phyloP scores from a whole-genome alignment of 495 filamentous ascomycete species.

The Neurospora sp. region DNA sequence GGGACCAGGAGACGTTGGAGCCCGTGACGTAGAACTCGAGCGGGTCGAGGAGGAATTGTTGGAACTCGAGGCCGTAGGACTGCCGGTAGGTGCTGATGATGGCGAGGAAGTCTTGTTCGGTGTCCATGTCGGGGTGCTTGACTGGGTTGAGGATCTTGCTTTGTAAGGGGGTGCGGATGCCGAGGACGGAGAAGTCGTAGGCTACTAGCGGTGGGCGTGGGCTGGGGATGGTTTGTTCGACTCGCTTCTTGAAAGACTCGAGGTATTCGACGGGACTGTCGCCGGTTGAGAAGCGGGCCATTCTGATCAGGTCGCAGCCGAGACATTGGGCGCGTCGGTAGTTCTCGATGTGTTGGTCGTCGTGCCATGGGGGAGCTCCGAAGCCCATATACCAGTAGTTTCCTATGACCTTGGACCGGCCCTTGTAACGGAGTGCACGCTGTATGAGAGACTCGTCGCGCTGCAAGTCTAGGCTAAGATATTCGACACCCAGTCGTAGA shows the following conservation, averaged over 20 bases:
- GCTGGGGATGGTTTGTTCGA: constrained; percentile 36
- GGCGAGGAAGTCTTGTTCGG: constrained; percentile 33
- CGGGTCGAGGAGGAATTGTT: constrained; percentile 49
- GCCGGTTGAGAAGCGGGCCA: constrained; percentile 51
- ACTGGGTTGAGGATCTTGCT: constrained; percentile 59
- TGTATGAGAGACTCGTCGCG: constrained; percentile 41
- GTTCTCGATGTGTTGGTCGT: constrained; percentile 43
- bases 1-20: constrained; percentile 61
- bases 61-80: constrained; percentile 43
- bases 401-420: constrained; percentile 66
- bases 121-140: constrained; percentile 53
- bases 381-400: constrained; percentile 45
- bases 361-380: constrained; percentile 49
- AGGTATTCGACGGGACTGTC: constrained; percentile 50
- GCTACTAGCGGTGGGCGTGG: constrained; percentile 54
- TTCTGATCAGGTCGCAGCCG: constrained; percentile 60
- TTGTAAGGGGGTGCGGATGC: constrained; percentile 56
- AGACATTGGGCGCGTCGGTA: constrained; percentile 49
- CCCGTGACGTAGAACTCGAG: constrained; percentile 69
- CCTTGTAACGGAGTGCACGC: constrained; percentile 46
- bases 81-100: constrained; percentile 36
- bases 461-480: constrained; percentile 55
- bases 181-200: constrained; percentile 61
- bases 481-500: constrained; percentile 64
- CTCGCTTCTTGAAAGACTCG: constrained; percentile 41